Percentiles rank a stretch among this genome's conserved stretches.
Conservation (phyloP, 352 stramenopile species). For the Globisporangium cystogenes region DNA sequence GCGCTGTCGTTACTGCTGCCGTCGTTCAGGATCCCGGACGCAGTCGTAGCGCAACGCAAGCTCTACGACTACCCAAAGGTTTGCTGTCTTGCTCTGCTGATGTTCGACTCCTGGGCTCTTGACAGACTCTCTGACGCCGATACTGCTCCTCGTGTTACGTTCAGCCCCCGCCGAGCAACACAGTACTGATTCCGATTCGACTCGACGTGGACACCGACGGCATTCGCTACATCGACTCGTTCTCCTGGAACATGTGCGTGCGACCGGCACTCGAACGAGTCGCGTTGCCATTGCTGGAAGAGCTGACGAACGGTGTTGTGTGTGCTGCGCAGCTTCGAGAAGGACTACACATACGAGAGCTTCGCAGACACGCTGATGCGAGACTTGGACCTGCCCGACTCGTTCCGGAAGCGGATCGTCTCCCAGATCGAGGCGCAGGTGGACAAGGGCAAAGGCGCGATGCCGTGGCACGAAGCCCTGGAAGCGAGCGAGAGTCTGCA, state of each 20-base stretch:
- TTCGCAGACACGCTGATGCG: constrained; percentile 63
- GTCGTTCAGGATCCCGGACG: constrained; percentile 8
- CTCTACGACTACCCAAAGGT: constrained; percentile 79
- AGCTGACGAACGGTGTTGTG: no score
- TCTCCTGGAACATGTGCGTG: constrained; percentile 70
- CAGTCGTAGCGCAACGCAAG: constrained; percentile 41
- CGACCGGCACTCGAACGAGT: background rate
- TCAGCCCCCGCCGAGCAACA: constrained; percentile 26
- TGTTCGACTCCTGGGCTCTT: no score
- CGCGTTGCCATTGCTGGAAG: no score
- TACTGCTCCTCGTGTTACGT: background rate
- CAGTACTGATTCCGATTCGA: constrained; percentile 58
- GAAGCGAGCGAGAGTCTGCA: constrained; percentile 48
- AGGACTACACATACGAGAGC: constrained; percentile 70
- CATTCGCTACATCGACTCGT: constrained; percentile 80
- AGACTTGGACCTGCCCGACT: constrained; percentile 69
- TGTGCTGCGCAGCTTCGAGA: constrained; percentile 38
- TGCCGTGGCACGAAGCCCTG: constrained; percentile 55
- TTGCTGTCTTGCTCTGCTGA: no score
- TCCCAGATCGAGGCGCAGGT: constrained; percentile 64
- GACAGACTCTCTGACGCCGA: background rate
- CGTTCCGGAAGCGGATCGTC: constrained; percentile 63
- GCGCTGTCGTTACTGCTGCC: background rate
- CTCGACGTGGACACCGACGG: constrained; percentile 76
- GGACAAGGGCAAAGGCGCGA: constrained; percentile 44